Conservation (phyloP, 768 basidiomycete genomes). For the Amanita subjunquillea region DNA sequence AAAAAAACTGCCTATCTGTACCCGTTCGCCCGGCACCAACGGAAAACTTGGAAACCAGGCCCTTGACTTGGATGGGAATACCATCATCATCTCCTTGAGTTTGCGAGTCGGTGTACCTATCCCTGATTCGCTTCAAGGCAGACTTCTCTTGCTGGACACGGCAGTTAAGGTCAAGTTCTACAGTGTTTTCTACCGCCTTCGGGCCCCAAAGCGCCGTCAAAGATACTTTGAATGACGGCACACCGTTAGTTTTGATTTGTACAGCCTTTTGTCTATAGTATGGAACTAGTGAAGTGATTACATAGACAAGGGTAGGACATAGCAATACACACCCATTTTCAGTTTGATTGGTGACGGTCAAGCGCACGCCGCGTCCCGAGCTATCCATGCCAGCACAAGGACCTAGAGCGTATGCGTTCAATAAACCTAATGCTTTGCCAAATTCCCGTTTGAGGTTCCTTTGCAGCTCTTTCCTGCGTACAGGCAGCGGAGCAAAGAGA, state of each 20-base stretch:
- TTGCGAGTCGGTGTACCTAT: conserved; percentile 10
- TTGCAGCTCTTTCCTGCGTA: conserved; percentile 86
- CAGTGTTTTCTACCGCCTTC: conserved; percentile 64
- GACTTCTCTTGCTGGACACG: conserved; percentile 57
- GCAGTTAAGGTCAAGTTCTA: conserved; percentile 64
- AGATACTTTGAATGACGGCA: conserved; percentile 47
- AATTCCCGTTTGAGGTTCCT: conserved; percentile 86
- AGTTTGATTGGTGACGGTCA: conserved; percentile 61
- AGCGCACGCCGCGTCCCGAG: conserved; percentile 55
- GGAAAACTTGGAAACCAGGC: conserved; percentile 77
- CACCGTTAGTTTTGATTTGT: conserved; percentile 67
- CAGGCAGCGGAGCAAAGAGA: conserved; percentile 77
- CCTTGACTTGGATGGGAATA: conserved; percentile 49
- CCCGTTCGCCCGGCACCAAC: conserved; percentile 67
- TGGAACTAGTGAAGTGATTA: background rate
- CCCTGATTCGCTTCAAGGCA: conserved; percentile 26
- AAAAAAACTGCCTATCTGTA: conserved; percentile 87
- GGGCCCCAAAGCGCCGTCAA: conserved; percentile 78
- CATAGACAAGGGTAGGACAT: background rate
- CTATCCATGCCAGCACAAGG: conserved; percentile 47
- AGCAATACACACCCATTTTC: conserved; percentile 53
- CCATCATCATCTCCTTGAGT: conserved; percentile 9
- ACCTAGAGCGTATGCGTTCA: conserved; percentile 85
- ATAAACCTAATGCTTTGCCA: conserved; percentile 67
- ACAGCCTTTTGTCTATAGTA: conserved; percentile 45